A percentile compares a stretch with the other conserved stretches of the same genome.
phyloP scores from a whole-genome alignment of 179 eudicot genomes.

The Silene vulgaris region DNA sequence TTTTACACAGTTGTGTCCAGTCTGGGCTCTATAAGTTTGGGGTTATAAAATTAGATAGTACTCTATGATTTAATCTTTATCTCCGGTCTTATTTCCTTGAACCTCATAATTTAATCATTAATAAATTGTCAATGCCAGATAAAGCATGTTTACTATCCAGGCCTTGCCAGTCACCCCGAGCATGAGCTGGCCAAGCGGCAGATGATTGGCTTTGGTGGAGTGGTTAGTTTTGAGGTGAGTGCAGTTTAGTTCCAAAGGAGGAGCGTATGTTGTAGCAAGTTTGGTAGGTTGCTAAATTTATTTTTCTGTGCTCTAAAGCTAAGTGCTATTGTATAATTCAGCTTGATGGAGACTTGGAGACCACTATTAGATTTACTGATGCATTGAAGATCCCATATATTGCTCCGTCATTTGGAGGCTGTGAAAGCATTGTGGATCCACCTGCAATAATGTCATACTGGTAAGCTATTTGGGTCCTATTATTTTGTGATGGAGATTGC shows the following conservation, averaged over 20 bases:
- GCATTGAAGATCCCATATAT: conserved; percentile 80
- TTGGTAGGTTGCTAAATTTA: neutral
- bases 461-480: conserved; percentile 34
- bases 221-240: conserved; percentile 96
- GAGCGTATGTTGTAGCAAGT: neutral
- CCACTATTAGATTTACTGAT: conserved; percentile 68
- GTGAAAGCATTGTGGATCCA: conserved; percentile 95
- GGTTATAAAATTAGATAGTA: neutral
- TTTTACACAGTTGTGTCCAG: neutral
- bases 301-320: neutral
- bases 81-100: conserved; percentile 7
- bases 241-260: neutral
- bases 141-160: conserved; percentile 82
- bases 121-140: conserved; percentile 42
- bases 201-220: conserved; percentile 98
- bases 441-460: conserved; percentile 99
- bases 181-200: conserved; percentile 77
- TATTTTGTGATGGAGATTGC: conserved; percentile 15
- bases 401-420: conserved; percentile 96
- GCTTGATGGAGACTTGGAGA: conserved; percentile 78
- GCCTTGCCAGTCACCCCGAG: conserved; percentile 93
- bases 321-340: conserved; percentile 22
- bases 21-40: neutral
- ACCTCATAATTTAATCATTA: neutral
- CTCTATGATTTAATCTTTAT: neutral